Evolutionary conservation across 768 basidiomycete species (phyloP).

Genomic region (Tylopilus rubrobrunneus): DNA sequence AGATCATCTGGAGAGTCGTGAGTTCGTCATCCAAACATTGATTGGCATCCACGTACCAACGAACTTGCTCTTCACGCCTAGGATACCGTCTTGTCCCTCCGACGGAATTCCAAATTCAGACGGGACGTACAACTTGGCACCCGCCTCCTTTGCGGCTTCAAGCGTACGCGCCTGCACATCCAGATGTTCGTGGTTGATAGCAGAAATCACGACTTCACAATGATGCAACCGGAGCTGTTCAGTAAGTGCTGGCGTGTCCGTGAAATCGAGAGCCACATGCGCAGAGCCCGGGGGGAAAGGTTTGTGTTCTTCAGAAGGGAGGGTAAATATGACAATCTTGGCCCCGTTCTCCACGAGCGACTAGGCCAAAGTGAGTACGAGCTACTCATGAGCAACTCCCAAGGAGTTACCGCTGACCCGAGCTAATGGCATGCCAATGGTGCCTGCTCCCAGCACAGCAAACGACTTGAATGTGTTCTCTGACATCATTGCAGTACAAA

Average conservation of each 20-base stretch:
- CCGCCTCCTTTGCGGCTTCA: constrained; percentile 27
- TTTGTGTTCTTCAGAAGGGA: constrained; percentile 6
- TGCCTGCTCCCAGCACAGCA: constrained; percentile 19
- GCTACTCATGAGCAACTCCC: no score
- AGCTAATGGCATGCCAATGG: constrained; percentile 9
- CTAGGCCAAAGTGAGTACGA: not conserved
- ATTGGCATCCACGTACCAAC: constrained; percentile 4
- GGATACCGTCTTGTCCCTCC: constrained; percentile 19
- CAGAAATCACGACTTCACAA: constrained; percentile 27
- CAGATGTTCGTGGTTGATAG: constrained; percentile 19
- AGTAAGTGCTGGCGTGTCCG: constrained; percentile 6
- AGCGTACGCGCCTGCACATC: constrained; percentile 21
- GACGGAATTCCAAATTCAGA: constrained; percentile 26
- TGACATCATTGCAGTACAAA: constrained; percentile 3
- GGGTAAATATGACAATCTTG: constrained; percentile 13
- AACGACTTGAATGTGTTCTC: constrained; percentile 16
- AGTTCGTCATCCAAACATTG: not conserved
- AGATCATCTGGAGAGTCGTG: constrained; percentile 6
- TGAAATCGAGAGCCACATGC: constrained; percentile 13
- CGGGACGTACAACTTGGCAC: constrained; percentile 30
- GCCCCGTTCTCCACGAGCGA: constrained; percentile 10
- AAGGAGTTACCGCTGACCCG: not conserved
- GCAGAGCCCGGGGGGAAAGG: constrained; percentile 5
- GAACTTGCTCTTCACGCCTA: constrained; percentile 18
- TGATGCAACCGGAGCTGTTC: constrained; percentile 14